Evolutionary conservation across 257 asterid species (phyloP), one percentile per base, ranked within the genome.

Genomic region (Forsythia viridissima): DNA sequence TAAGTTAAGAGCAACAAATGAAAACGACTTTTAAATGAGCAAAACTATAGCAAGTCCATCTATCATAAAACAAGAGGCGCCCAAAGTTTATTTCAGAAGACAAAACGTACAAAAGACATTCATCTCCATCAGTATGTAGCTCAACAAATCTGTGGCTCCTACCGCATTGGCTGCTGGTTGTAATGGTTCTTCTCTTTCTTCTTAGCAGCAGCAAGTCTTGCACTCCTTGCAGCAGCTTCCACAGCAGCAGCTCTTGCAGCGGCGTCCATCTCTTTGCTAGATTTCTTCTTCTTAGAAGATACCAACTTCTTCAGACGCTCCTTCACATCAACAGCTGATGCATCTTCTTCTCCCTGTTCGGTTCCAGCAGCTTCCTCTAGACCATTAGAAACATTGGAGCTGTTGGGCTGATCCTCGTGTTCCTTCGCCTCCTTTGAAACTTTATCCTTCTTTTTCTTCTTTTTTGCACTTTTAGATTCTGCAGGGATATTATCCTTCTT

Each of bases 181-280:
- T 93, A 93, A 80, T 95, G 98, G 79, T 84, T 96, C 91, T 90
- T 96, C 92, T 96, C 99, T 83, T 96, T 93, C 88, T 96, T 96
- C 87, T 92, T 96, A 46, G 98, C 97, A 39, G 97, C 97, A 65
- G 96, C 96, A 61, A 93, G 86, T 82, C 77, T 93, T 39, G 97
- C 97, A 74, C 77, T 93, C 86, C 99, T 91, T 36, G 99, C 97
- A 11, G 99, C 97, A 77, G 97, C 97, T 86, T 95, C 99, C 84
- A 76, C 75, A 30, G 98, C 97, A 16, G 90, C 99, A 76, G 94
- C 97, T 87, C 87, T 92, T 15, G 97, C 97, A 8, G 98, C 96
- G 20, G 85, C 85, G 73, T 93, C 99, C 82, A 93, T 86, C 78
- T 96, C 99, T 85, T 93, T 96, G 83, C 78, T 84, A 5, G 98